Evolutionary conservation across 164 flowering plant genomes (phyloP), one percentile per base, ranked within the genome.

Genomic region (Cinnamomum chago): DNA sequence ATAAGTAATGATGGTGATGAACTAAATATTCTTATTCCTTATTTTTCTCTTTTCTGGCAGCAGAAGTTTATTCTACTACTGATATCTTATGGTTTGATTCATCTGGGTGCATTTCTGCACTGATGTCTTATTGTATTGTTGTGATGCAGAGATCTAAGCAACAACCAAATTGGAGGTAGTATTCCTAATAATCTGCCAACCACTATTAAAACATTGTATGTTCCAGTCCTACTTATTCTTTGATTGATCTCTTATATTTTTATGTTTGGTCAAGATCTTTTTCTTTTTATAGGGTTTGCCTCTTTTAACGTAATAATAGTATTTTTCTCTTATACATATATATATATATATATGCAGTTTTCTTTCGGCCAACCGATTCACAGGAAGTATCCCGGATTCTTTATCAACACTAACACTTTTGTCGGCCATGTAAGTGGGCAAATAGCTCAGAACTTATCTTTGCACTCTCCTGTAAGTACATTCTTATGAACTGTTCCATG

Each of bases 121-220:
- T 76, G 58, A 70, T 76, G 58, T 35, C 70, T 70, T 50, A 12
- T 69, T 4, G 25, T 40, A 9, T 40, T 40, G 35, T 30, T 30
- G 35, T 30, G 47, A 40, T 68, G 73, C 92, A 95, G 99, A 77
- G 92, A 90, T 83, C 77, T 95, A 66, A 88, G 93, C 85, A 83
- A 88, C 86, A 95, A 95, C 72, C 90, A 85, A 65, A 95, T 95
- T 79, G 95, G 94, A 66, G 99, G 97, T 74, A 80, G 69, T 69
- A 84, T 95, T 76, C 99, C 98, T 70, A 58, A 79, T 23, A 88
- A 64, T 81, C 80, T 95, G 67, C 99, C 99, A 3, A 65, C 79
- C 70, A 85, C 96, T 62, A 33, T 93, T 84, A 83, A 79, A 77
- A 81, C 72, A 78, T 62, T 95, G 98, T 95, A 93, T 67, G 97